Conservation (phyloP, 2,329 filamentous ascomycete species). For the Monosporascus sp. region DNA sequence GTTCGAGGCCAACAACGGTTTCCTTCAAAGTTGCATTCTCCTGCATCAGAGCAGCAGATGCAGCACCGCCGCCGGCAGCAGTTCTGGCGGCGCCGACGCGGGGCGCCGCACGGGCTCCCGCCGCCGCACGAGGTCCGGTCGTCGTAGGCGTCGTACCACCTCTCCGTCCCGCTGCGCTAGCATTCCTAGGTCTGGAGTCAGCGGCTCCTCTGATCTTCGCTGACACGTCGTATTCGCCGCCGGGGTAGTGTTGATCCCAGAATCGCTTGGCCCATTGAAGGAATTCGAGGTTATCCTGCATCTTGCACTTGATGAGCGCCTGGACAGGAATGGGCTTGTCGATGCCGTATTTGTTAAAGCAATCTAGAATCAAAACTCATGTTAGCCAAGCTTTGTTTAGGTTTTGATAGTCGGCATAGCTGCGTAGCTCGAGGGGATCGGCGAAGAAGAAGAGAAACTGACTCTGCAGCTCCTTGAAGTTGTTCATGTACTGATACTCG, state of each 20-base stretch:
- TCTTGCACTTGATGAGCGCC: constrained; percentile 92
- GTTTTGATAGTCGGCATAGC: constrained; percentile 1
- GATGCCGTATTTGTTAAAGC: constrained; percentile 77
- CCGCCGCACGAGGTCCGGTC: constrained; percentile 25
- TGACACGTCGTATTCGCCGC: constrained; percentile 92
- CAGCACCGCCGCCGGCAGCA: constrained; percentile 43
- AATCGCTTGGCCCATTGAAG: constrained; percentile 94
- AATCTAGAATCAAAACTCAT: constrained; percentile 1
- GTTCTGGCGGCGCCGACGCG: constrained; percentile 33
- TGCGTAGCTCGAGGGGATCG: background rate
- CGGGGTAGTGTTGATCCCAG: constrained; percentile 98
- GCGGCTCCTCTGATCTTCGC: constrained; percentile 74
- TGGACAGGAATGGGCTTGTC: constrained; percentile 89
- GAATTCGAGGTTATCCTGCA: constrained; percentile 99
- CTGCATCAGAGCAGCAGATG: constrained; percentile 66
- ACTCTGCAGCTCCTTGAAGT: constrained; percentile 98
- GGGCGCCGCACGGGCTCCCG: too few species aligned
- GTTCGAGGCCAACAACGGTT: constrained; percentile 88
- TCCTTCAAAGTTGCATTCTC: constrained; percentile 91
- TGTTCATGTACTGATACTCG: constrained; percentile 96
- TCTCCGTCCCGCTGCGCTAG: constrained; percentile 44
- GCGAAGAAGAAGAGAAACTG: constrained; percentile 31
- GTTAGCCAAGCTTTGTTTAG: background rate
- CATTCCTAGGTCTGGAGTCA: constrained; percentile 44
- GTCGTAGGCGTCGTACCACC: constrained; percentile 60